Base-by-base conservation (phyloP, 2,329 filamentous ascomycete species). In the Ophiostoma piceae region DNA sequence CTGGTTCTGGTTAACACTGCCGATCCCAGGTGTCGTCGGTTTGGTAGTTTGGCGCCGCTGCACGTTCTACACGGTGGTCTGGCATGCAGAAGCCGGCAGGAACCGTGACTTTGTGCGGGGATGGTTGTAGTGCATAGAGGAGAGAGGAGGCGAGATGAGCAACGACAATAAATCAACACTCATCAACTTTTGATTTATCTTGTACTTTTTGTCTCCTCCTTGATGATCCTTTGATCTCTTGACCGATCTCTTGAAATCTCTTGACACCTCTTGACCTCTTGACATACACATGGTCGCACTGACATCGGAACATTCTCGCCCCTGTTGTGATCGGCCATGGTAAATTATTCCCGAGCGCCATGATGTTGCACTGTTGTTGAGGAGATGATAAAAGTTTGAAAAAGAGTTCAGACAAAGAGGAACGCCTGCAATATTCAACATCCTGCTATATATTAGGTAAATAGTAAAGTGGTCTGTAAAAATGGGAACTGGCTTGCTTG, bases 1-100 rank as follows among this genome's bases (percentile, higher is more conserved):
- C 57, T 32, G 26, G 14, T 62, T 32, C 11, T 62, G 57, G 57
- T 62, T 62, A 62, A 62, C 57, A 32, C 57, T 62, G 26, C 11
- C 57, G 57, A 62, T 62, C 57, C 57, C 26, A 62, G 12, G 8
- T 35, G 39, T 41, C 12, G 9, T 41, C 39, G 11, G 3, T 41
- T 41, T 41, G 39, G 39, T 9, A 3, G 3, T 41, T 41, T 41
- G 39, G 39, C 39, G 39, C 39, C 39, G 39, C 14, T 32, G 26
- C 26, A 16, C n/a, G 14, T 32, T 41, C 39, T 41, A 14, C 39
- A 2, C 9, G 39, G 11, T 35, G 57, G 26, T 60, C n/a, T 62
- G 57, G 14, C 57, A 62, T 16, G 26, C 14, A 62, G 57, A 62
- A 62, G 26, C 26, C 57, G 57, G 26, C 26, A 62, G 57, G 57